These are phyloP conservation scores for Pestalotiopsis fici DNA, from an alignment of 2,329 filamentous ascomycete genomes.

Conservation along the genomic window DNA sequence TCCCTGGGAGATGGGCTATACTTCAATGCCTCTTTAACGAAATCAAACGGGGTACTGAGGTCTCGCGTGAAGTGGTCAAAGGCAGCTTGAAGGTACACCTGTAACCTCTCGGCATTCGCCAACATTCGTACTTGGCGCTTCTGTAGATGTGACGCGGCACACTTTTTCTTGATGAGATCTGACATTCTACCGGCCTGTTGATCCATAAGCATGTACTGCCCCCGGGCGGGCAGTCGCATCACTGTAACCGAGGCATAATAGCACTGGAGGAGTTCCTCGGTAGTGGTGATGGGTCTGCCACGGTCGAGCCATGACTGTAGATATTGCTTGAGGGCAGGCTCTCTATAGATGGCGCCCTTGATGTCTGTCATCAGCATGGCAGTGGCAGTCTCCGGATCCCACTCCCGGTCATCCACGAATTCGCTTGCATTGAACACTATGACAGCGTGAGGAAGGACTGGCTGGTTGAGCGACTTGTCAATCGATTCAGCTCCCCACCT, in stretches of 20 bases:
- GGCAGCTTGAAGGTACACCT: slow-evolving; percentile 6
- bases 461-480: slow-evolving; percentile 52
- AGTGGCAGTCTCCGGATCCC: slow-evolving; percentile 35
- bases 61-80: slow-evolving; percentile 6
- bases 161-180: slow-evolving; percentile 5
- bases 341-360: slow-evolving; percentile 23
- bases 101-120: slow-evolving; percentile 1
- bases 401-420: slow-evolving; percentile 24
- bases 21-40: slow-evolving; percentile 11
- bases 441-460: slow-evolving; percentile 49
- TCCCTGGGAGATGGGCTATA: slow-evolving; percentile 9
- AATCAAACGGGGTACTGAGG: slow-evolving; percentile 9
- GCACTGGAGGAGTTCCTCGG: slow-evolving; percentile 40
- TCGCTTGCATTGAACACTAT: slow-evolving; percentile 46
- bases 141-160: neutral
- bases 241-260: slow-evolving; percentile 45
- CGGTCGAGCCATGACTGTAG: slow-evolving; percentile 34
- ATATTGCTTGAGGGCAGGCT: slow-evolving; percentile 27
- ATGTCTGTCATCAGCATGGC: slow-evolving; percentile 29
- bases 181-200: neutral
- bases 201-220: slow-evolving; percentile 6
- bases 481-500: slow-evolving; percentile 47
- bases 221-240: neutral
- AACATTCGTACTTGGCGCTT: slow-evolving; percentile 5
- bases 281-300: slow-evolving; percentile 35